Base-by-base conservation (phyloP, 306 rosid species). In the Pachyrhizus erosus region DNA sequence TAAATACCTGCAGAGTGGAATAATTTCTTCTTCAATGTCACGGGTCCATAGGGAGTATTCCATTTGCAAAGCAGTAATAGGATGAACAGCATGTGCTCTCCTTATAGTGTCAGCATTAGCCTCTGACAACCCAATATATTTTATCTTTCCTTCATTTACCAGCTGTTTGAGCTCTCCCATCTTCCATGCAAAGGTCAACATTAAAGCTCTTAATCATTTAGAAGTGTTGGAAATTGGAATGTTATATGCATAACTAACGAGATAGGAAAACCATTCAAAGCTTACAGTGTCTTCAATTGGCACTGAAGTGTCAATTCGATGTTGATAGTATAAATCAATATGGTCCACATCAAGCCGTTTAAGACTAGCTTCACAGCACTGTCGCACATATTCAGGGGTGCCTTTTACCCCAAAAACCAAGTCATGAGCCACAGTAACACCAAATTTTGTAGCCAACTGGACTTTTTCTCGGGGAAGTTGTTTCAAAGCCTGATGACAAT, bases 221-320 rank as follows among this genome's bases (percentile, higher is more conserved):
- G 0, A 64, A 31, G 27, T 24, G 37, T 40, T 75, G 34, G 43
- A 65, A 79, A n/a, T 46, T 75, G 34, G 54, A 64, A 73, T 51
- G 51, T 21, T 26, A 13, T 10, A 51, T 39, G 40, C 65, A 54
- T 62, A 76, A 66, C 51, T 6, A 55, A 71, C 24, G 61, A 13
- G 31, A 48, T 2, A 27, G 39, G 21, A 27, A 78, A 78, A 49
- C 33, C 68, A 77, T n/a, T 73, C 21, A 62, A 73, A 57, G 23
- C 93, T 91, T 83, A 91, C 95, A 0, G 96, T 93, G 71, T 93
- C 90, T 83, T 91, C 97, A 51, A 91, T 93, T 79, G 92, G 90
- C 76, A 93, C 88, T 11, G 92, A 87, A 39, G 86, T 68, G 58
- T 93, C 97, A 29, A 91, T 55, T 14, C 91, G 77, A 75, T 89